Conservation (phyloP, 139 green algal genomes). For the Deuterostichococcus epilithicus region DNA sequence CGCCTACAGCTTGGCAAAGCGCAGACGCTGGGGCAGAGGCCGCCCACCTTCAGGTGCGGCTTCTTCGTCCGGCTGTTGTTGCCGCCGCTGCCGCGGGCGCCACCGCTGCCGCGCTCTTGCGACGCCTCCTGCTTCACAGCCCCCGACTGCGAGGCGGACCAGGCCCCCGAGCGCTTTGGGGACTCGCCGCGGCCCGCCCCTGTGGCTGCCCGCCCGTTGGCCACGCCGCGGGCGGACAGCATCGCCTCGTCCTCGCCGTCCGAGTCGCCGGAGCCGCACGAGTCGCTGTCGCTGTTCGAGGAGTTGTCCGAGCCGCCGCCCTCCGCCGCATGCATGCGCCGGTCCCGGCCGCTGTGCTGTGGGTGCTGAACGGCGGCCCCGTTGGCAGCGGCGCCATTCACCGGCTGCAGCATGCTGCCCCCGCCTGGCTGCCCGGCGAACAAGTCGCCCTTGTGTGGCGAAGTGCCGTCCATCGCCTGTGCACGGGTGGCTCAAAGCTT, state of each 20-base stretch:
- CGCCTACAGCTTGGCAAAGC: no score
- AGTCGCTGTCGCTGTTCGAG: background rate
- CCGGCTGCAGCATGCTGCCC: no score
- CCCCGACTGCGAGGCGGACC: background rate
- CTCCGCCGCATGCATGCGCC: background rate
- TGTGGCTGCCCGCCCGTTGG: background rate
- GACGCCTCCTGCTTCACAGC: constrained; percentile 4
- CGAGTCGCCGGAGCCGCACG: background rate
- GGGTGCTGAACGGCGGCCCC: background rate
- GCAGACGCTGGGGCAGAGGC: no score
- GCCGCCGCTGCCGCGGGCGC: background rate
- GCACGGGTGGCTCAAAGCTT: no score
- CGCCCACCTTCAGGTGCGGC: background rate
- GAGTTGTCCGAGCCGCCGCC: background rate
- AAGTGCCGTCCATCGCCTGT: no score
- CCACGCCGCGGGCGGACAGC: no score
- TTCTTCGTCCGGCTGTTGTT: background rate
- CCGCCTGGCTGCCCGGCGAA: no score
- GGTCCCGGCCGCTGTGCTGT: background rate
- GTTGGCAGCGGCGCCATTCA: background rate
- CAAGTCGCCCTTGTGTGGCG: no score
- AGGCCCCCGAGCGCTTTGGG: background rate
- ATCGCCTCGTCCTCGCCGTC: background rate
- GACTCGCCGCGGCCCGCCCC: background rate
- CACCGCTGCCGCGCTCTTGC: constrained; percentile 3